These are phyloP conservation scores for Rhizopogon vinicolor DNA, from an alignment of 768 basidiomycete species.

Conservation along the genomic window DNA sequence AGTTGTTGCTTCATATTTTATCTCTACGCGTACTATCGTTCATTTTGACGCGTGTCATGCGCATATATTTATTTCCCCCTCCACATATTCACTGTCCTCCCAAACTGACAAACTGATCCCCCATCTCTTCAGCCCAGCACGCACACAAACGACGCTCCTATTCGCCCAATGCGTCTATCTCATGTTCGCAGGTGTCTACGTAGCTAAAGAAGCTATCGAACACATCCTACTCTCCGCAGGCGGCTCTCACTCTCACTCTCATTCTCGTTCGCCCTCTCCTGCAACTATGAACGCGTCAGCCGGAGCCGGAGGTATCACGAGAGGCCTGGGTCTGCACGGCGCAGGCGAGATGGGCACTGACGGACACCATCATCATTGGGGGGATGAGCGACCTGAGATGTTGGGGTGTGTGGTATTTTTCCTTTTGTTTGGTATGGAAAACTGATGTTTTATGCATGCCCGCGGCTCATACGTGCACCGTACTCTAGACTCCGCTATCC, in stretches of 20 bases:
- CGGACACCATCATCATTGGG: constrained; percentile 64
- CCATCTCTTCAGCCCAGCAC: constrained; percentile 45
- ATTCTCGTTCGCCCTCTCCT: background rate
- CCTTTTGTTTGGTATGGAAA: background rate
- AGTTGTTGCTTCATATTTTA: constrained; percentile 30
- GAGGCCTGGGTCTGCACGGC: background rate
- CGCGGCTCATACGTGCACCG: background rate
- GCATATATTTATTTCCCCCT: background rate
- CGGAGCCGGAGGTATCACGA: constrained; percentile 15
- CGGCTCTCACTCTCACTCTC: constrained; percentile 68
- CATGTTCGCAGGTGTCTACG: constrained; percentile 91
- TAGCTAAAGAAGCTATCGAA: constrained; percentile 96
- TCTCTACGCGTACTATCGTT: background rate
- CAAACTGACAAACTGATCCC: background rate
- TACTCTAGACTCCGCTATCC: constrained; percentile 40
- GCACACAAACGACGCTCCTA: constrained; percentile 64
- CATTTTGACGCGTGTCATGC: constrained; percentile 3
- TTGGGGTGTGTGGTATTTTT: constrained; percentile 31
- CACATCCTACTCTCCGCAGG: constrained; percentile 78
- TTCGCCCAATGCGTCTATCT: constrained; percentile 94
- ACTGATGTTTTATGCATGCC: background rate
- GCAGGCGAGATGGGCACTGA: constrained; percentile 28
- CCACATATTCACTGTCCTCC: no score
- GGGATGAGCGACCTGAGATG: constrained; percentile 41
- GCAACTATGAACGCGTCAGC: background rate